These are phyloP conservation scores for Raffaelea albimanens DNA, from an alignment of 2,329 filamentous ascomycete species.

Conservation along the genomic window DNA sequence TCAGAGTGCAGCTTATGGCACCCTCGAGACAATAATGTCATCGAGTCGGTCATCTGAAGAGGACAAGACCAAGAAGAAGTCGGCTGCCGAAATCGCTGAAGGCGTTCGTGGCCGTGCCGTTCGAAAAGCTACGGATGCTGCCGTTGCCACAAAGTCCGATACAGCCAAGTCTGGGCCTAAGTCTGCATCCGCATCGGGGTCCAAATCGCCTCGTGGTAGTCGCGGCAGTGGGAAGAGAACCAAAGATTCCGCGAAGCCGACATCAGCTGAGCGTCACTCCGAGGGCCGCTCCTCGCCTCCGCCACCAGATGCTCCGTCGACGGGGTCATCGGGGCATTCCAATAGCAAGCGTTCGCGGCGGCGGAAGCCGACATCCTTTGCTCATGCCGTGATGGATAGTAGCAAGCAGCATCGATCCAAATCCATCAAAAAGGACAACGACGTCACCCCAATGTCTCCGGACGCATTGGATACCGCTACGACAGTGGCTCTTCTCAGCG, in stretches of 20 bases:
- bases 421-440: background rate
- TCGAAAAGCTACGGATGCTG: constrained; percentile 24
- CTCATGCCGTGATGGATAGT: constrained; percentile 35
- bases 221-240: background rate
- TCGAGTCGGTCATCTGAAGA: constrained; percentile 56
- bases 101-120: constrained; percentile 40
- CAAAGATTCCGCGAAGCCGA: background rate
- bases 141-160: constrained; percentile 11
- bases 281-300: background rate
- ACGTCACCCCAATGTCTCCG: constrained; percentile 11
- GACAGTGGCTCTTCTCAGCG: constrained; percentile 38
- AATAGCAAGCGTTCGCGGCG: constrained; percentile 15
- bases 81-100: constrained; percentile 45
- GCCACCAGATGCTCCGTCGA: background rate
- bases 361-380: constrained; percentile 33
- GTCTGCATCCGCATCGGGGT: background rate
- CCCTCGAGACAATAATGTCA: constrained; percentile 58
- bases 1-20: constrained; percentile 49
- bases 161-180: background rate
- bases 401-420: constrained; percentile 21
- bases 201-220: background rate
- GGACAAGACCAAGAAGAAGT: constrained; percentile 49
- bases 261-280: background rate
- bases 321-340: background rate
- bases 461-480: constrained; percentile 24